phyloP scores from a whole-genome alignment of 2,329 filamentous ascomycete genomes.

The Alternaria rosae region DNA sequence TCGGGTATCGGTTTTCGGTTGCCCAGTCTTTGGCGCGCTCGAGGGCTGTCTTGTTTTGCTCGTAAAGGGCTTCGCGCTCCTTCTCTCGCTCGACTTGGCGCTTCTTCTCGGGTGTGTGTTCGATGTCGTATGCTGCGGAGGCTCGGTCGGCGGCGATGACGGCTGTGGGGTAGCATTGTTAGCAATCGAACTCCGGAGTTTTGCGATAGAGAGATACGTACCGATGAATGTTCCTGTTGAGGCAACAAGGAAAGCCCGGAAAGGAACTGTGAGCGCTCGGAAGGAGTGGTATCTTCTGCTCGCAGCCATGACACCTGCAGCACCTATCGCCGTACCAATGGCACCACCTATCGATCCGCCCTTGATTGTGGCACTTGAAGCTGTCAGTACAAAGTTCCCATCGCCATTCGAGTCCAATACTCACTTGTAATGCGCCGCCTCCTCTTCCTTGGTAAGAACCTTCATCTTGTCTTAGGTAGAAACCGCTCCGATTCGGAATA shows the following conservation, averaged over 20 bases:
- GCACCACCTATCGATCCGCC: slow-evolving; percentile 79
- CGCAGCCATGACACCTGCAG: slow-evolving; percentile 72
- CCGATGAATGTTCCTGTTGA: slow-evolving; percentile 83
- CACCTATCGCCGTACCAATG: slow-evolving; percentile 71
- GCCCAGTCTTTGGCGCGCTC: slow-evolving; percentile 76
- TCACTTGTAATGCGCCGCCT: slow-evolving; percentile 81
- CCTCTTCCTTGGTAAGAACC: slow-evolving; percentile 93
- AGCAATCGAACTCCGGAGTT: slow-evolving; percentile 9
- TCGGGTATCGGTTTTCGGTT: slow-evolving; percentile 81
- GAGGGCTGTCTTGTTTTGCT: slow-evolving; percentile 62
- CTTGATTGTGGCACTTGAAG: slow-evolving; percentile 70
- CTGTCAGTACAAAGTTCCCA: slow-evolving; percentile 18
- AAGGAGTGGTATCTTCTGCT: slow-evolving; percentile 78
- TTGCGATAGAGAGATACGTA: slow-evolving; percentile 31
- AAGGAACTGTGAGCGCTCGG: slow-evolving; percentile 82
- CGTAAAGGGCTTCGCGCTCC: slow-evolving; percentile 50
- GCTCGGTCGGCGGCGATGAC: slow-evolving; percentile 85
- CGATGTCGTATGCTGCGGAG: slow-evolving; percentile 74
- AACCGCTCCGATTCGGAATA: slow-evolving; percentile 3
- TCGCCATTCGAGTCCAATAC: slow-evolving; percentile 17
- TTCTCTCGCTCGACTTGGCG: slow-evolving; percentile 39
- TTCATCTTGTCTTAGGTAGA: slow-evolving; percentile 70
- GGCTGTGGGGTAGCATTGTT: slow-evolving; percentile 41
- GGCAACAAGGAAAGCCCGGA: slow-evolving; percentile 88
- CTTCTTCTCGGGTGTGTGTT: slow-evolving; percentile 65